Percentiles rank a stretch among this genome's conserved stretches.
Conservation (phyloP, 2,329 filamentous ascomycete species). For the Diplodia intermedia region DNA sequence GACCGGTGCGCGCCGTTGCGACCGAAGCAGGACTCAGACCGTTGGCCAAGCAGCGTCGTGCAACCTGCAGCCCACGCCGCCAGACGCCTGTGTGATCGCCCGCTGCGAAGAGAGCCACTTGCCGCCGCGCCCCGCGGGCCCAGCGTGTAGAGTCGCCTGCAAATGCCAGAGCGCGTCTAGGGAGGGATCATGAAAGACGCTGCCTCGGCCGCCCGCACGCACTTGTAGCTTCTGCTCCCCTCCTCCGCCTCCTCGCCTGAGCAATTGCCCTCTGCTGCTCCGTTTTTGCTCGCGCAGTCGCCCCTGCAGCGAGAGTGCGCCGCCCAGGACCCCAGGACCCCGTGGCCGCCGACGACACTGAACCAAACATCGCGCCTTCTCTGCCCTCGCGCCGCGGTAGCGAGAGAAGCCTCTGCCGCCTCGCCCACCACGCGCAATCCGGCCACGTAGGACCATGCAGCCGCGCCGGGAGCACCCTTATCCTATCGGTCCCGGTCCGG, state of each 20-base stretch:
- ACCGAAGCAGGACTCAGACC: conserved; percentile 10
- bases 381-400: conserved; percentile 13
- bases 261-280: conserved; percentile 11
- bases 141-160: conserved; percentile 20
- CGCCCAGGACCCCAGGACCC: background rate
- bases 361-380: conserved; percentile 14
- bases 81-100: conserved; percentile 24
- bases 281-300: conserved; percentile 15
- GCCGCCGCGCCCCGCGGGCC: conserved; percentile 19
- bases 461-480: conserved; percentile 30
- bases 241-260: conserved; percentile 1
- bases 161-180: conserved; percentile 21
- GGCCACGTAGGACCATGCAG: conserved; percentile 28
- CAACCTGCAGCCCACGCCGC: conserved; percentile 21
- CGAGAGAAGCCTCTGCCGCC: conserved; percentile 12
- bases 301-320: conserved; percentile 7
- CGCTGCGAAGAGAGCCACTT: conserved; percentile 22
- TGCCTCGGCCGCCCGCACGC: conserved; percentile 4
- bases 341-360: conserved; percentile 21
- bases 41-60: conserved; percentile 24
- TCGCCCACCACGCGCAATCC: conserved; percentile 13
- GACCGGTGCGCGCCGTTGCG: conserved; percentile 8
- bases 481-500: conserved; percentile 27
- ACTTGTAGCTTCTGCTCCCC: background rate
- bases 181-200: conserved; percentile 18